phyloP scores from a whole-genome alignment of 2,329 filamentous ascomycete species.

The Penicillium oxalicum region DNA sequence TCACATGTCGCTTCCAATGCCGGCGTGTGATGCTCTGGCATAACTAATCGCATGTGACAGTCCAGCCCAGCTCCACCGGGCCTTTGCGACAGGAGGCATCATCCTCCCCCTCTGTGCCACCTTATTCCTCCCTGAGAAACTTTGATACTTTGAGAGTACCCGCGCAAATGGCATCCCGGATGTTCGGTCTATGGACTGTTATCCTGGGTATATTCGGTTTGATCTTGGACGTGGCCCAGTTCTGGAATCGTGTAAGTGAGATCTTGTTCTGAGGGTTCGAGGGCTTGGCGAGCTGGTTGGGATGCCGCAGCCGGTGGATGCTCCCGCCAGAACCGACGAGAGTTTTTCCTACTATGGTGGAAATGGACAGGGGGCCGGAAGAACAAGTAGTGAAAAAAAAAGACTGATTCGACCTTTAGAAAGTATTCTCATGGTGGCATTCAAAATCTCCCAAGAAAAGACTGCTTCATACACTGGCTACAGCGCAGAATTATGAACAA shows the following conservation, averaged over 20 bases:
- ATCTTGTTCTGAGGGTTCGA: not conserved
- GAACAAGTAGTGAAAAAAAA: not conserved
- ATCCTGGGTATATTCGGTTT: constrained; percentile 48
- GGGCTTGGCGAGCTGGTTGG: no score
- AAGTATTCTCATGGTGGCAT: constrained; percentile 61
- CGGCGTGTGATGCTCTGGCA: constrained; percentile 11
- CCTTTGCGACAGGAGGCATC: no score
- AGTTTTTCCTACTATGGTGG: no score
- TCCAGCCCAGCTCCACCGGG: constrained; percentile 1
- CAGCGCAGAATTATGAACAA: constrained; percentile 69
- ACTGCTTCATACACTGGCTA: constrained; percentile 59
- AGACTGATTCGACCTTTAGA: constrained; percentile 44
- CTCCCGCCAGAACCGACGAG: no score
- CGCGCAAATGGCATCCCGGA: constrained; percentile 20
- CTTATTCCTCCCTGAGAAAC: not conserved
- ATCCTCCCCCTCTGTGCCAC: not conserved
- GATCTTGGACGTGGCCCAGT: constrained; percentile 55
- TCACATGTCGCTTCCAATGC: constrained; percentile 4
- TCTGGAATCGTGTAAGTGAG: constrained; percentile 54
- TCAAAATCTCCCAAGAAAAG: constrained; percentile 59
- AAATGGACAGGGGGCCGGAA: no score
- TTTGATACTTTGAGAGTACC: constrained; percentile 2
- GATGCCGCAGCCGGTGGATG: no score
- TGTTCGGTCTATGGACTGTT: constrained; percentile 22
- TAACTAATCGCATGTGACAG: constrained; percentile 23